Percentiles rank a stretch among this genome's conserved stretches.
Conservation (phyloP, 163 green algal genomes). For the Smithsoniella earleae region DNA sequence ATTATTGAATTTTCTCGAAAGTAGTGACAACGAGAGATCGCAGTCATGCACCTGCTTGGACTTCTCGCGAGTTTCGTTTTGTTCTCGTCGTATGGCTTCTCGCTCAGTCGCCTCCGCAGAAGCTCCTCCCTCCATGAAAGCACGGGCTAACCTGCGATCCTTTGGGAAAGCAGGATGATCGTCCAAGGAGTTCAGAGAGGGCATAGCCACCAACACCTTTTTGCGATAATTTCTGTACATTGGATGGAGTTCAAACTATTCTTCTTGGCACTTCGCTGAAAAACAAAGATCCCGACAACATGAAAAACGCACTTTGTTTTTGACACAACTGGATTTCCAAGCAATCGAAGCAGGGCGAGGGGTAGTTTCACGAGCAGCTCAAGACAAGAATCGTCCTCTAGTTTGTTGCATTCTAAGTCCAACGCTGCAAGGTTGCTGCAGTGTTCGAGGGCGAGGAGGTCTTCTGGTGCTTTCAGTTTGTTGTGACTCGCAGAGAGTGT, state of each 20-base stretch:
- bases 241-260: neutral
- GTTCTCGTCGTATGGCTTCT: conserved; percentile 34
- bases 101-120: conserved; percentile 46
- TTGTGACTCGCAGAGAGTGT: conserved; percentile 1
- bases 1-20: neutral
- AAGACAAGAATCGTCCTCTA: conserved; percentile 42
- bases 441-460: neutral
- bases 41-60: too few species aligned
- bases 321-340: conserved; percentile 48
- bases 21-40: conserved; percentile 32
- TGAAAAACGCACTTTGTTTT: neutral
- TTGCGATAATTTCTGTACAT: conserved; percentile 65
- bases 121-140: conserved; percentile 49
- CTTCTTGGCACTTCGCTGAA: too few species aligned
- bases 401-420: conserved; percentile 50
- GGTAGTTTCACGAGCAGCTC: conserved; percentile 39
- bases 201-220: conserved; percentile 48
- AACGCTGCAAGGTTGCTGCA: conserved; percentile 50
- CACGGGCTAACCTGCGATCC: conserved; percentile 53
- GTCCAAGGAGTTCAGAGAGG: conserved; percentile 59
- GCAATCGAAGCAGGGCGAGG: conserved; percentile 46
- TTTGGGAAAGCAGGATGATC: conserved; percentile 53
- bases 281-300: too few species aligned
- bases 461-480: neutral
- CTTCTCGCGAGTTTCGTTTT: conserved; percentile 19